A percentile compares a stretch with the other conserved stretches of the same genome.
Conservation (phyloP, 1,284 basidiomycete genomes). For the Farysia itapuensis region DNA sequence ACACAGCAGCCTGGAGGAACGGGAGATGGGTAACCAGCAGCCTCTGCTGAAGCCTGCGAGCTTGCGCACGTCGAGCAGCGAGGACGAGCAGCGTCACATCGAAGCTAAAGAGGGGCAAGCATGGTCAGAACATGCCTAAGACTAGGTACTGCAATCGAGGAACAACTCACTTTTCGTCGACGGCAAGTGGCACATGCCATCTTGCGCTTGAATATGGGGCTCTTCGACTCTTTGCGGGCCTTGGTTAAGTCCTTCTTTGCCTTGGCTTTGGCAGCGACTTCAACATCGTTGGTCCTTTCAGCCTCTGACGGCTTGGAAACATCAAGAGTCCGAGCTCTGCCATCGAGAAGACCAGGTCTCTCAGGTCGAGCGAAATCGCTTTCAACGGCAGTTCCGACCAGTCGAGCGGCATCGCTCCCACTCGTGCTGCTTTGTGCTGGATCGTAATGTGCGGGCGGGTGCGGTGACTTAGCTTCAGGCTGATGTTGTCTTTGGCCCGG, state of each 20-base stretch:
- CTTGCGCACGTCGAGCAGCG: slow-evolving; percentile 39
- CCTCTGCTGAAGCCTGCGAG: slow-evolving; percentile 38
- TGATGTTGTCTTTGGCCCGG: no score
- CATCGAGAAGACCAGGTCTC: no score
- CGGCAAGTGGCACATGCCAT: slow-evolving; percentile 41
- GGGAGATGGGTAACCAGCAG: slow-evolving; percentile 36
- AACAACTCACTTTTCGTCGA: slow-evolving; percentile 35
- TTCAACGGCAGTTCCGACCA: no score
- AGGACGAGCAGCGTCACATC: slow-evolving; percentile 38
- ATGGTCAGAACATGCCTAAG: background rate
- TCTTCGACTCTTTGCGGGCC: slow-evolving; percentile 34
- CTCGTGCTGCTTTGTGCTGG: no score
- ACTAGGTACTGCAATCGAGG: no score
- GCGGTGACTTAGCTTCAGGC: no score
- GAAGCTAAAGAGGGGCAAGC: slow-evolving; percentile 25
- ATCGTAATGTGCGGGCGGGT: slow-evolving; percentile 16
- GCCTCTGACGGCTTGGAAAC: no score
- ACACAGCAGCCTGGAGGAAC: slow-evolving; percentile 29
- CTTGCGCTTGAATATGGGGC: slow-evolving; percentile 37
- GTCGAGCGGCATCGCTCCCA: no score
- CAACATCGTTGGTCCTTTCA: no score
- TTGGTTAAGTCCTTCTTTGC: slow-evolving; percentile 31
- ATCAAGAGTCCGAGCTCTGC: no score
- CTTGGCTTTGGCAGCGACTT: slow-evolving; percentile 31
- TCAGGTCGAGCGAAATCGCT: no score